Conservation (phyloP, 139 green algal species). For the Trebouxia sp. region DNA sequence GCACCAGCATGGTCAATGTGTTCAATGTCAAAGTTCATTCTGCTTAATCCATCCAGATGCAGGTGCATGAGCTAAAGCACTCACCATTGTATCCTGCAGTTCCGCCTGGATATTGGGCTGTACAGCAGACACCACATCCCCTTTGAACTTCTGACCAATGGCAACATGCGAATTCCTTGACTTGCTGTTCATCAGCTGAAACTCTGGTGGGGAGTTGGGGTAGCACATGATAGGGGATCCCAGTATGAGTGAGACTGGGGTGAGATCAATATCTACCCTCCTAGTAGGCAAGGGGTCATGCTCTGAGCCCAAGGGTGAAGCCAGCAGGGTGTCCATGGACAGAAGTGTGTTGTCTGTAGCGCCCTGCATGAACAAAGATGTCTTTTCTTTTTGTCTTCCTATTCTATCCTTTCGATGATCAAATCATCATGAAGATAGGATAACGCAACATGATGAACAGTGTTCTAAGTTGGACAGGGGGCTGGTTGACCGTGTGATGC, state of each 20-base stretch:
- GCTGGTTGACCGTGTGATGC: too few species aligned
- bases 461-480: too few species aligned
- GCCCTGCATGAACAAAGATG: conserved; percentile 31
- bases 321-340: conserved; percentile 33
- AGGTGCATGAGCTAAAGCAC: neutral
- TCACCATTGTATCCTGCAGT: neutral
- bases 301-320: conserved; percentile 32
- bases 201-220: conserved; percentile 45
- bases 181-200: conserved; percentile 24
- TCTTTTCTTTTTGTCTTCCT: too few species aligned
- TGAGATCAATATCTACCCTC: conserved; percentile 61
- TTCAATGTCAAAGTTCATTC: neutral
- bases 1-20: neutral
- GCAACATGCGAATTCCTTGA: neutral
- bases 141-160: neutral
- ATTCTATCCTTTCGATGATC: too few species aligned
- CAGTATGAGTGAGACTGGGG: conserved; percentile 61
- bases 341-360: conserved; percentile 27
- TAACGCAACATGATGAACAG: too few species aligned
- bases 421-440: too few species aligned
- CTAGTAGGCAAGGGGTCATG: conserved; percentile 41
- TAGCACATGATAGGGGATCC: conserved; percentile 50
- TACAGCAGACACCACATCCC: conserved; percentile 1
- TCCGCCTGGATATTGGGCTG: conserved; percentile 15
- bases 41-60: neutral